phyloP scores from a whole-genome alignment of 176 grass and related monocot species.

The Echinochloa phyllopogon region DNA sequence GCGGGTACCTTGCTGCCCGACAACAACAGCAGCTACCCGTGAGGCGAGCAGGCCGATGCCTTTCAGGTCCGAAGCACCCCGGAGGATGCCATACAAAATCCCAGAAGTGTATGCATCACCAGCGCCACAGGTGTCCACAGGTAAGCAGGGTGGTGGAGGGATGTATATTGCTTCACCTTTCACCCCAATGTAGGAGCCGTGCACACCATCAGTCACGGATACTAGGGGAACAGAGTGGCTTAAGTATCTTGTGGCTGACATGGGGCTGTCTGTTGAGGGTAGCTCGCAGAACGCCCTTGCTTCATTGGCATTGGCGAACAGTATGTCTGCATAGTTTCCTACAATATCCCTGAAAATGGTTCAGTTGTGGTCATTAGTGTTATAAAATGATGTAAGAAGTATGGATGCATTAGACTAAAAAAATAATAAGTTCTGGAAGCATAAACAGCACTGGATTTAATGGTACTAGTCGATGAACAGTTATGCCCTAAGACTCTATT shows the following conservation, averaged over 20 bases:
- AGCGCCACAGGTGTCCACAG: slow-evolving; percentile 84
- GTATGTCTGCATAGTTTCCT: slow-evolving; percentile 77
- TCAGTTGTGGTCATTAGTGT: background rate
- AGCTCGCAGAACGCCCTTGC: slow-evolving; percentile 72
- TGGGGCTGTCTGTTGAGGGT: slow-evolving; percentile 57
- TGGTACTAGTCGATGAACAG: background rate
- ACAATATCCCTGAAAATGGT: slow-evolving; percentile 79
- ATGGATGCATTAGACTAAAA: background rate
- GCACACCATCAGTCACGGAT: slow-evolving; percentile 74
- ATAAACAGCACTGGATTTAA: background rate
- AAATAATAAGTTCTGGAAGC: background rate
- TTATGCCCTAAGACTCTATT: slow-evolving; percentile 4
- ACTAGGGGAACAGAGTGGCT: slow-evolving; percentile 83
- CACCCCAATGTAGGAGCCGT: slow-evolving; percentile 82
- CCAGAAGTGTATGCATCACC: slow-evolving; percentile 93
- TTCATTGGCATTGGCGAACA: slow-evolving; percentile 85
- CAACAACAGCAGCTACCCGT: slow-evolving; percentile 72
- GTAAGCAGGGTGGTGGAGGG: slow-evolving; percentile 68
- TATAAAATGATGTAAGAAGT: background rate
- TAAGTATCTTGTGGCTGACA: slow-evolving; percentile 70
- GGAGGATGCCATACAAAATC: slow-evolving; percentile 82
- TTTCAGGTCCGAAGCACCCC: slow-evolving; percentile 78
- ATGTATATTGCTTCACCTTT: slow-evolving; percentile 94
- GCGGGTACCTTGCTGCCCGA: slow-evolving; percentile 89
- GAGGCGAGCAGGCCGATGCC: slow-evolving; percentile 79